phyloP scores from a whole-genome alignment of 805 yeast genomes.

The Hanseniaspora singularis region DNA sequence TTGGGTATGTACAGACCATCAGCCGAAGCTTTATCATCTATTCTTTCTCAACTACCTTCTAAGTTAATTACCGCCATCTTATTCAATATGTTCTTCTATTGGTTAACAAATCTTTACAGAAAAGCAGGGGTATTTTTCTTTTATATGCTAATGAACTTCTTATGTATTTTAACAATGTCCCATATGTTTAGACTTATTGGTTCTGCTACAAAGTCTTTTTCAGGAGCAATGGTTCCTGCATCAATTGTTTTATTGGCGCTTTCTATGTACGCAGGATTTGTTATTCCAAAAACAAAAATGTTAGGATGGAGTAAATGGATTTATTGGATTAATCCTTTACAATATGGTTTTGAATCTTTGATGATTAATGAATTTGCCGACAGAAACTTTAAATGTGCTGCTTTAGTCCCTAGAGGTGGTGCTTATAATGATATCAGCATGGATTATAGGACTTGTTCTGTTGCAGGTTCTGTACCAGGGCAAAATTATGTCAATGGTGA shows the following conservation, averaged over 20 bases:
- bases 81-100: slow-evolving; percentile 42
- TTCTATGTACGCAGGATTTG: slow-evolving; percentile 46
- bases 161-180: slow-evolving; percentile 41
- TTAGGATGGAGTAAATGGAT: slow-evolving; percentile 59
- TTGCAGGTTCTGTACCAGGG: slow-evolving; percentile 48
- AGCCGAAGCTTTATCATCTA: slow-evolving; percentile 46
- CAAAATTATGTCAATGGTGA: slow-evolving; percentile 39
- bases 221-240: slow-evolving; percentile 50
- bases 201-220: slow-evolving; percentile 35
- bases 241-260: slow-evolving; percentile 38
- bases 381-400: slow-evolving; percentile 35
- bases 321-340: slow-evolving; percentile 47
- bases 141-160: slow-evolving; percentile 34
- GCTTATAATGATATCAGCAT: slow-evolving; percentile 30
- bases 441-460: slow-evolving; percentile 40
- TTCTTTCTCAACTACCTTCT: slow-evolving; percentile 41
- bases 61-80: slow-evolving; percentile 34
- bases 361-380: slow-evolving; percentile 47
- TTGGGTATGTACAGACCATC: slow-evolving; percentile 49
- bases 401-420: slow-evolving; percentile 39
- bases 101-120: slow-evolving; percentile 43
- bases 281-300: slow-evolving; percentile 44
- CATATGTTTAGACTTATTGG: slow-evolving; percentile 45
- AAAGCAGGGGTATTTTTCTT: slow-evolving; percentile 44
- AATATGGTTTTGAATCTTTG: slow-evolving; percentile 46